Percentiles rank a stretch among this genome's conserved stretches.
phyloP scores from a whole-genome alignment of 805 yeast genomes.

The Sporopachydermia lactativora region DNA sequence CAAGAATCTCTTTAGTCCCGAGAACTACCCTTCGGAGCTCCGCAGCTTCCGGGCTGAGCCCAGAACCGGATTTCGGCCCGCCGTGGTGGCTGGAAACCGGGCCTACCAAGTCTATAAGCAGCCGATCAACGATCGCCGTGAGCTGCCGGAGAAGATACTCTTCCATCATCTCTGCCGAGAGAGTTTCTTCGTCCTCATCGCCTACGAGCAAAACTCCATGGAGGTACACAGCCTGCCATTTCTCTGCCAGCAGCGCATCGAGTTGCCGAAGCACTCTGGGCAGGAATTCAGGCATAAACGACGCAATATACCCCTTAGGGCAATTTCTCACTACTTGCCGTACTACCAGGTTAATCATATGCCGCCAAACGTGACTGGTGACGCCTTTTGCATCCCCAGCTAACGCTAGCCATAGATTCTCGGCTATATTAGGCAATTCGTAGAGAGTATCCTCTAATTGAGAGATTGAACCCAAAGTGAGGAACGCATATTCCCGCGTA shows the following conservation, averaged over 20 bases:
- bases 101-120: conserved; percentile 77
- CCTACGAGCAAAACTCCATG: conserved; percentile 34
- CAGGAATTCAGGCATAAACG: conserved; percentile 63
- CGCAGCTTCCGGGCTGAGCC: conserved; percentile 10
- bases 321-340: conserved; percentile 82
- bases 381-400: conserved; percentile 79
- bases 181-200: conserved; percentile 58
- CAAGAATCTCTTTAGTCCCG: conserved; percentile 49
- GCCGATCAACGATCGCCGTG: conserved; percentile 80
- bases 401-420: conserved; percentile 67
- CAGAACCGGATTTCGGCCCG: background rate
- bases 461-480: conserved; percentile 80
- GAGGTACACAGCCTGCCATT: conserved; percentile 58
- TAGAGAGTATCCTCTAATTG: conserved; percentile 82
- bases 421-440: conserved; percentile 71
- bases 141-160: conserved; percentile 88
- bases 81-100: conserved; percentile 30
- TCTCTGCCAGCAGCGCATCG: conserved; percentile 56
- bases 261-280: conserved; percentile 64
- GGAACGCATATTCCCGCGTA: conserved; percentile 88
- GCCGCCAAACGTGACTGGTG: conserved; percentile 94
- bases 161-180: conserved; percentile 97
- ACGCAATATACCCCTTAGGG: conserved; percentile 52
- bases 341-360: conserved; percentile 80
- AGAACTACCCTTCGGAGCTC: conserved; percentile 56